Evolutionary conservation across 306 rosid species (phyloP).

Genomic region (Datisca glomerata): DNA sequence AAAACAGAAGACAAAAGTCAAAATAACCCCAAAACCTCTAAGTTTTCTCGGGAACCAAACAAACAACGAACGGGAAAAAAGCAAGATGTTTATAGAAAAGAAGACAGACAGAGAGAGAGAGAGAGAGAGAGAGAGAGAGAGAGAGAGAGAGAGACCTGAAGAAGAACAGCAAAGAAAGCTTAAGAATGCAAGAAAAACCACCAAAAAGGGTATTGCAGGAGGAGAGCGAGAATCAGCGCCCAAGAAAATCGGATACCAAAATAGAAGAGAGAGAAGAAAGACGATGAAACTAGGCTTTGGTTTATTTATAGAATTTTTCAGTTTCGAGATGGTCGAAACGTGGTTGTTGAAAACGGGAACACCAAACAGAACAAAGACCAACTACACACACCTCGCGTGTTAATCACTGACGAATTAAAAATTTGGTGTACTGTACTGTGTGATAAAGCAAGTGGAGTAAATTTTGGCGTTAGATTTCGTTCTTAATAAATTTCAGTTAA

Average conservation of each 20-base stretch:
- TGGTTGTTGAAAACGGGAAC: constrained; percentile 15
- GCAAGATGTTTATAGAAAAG: background rate
- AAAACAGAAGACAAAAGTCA: background rate
- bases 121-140: constrained; percentile 5
- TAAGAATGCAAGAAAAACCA: background rate
- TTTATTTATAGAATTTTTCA: constrained; percentile 8
- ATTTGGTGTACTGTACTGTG: too few relatives aligned
- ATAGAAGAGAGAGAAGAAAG: constrained; percentile 6
- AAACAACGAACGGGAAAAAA: constrained; percentile 1
- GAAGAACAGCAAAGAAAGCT: background rate
- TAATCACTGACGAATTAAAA: background rate
- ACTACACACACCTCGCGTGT: background rate
- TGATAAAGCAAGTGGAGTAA: too few relatives aligned
- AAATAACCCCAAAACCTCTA: background rate
- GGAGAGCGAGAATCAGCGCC: constrained; percentile 1
- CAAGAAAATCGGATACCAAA: constrained; percentile 3
- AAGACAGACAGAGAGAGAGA: constrained; percentile 15
- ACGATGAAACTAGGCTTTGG: background rate
- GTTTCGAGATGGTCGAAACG: constrained; percentile 8
- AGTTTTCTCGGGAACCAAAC: constrained; percentile 26
- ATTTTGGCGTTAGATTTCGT: too few relatives aligned
- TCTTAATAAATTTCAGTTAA: too few relatives aligned
- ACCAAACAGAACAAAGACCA: background rate
- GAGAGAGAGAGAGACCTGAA: background rate
- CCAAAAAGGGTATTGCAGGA: constrained; percentile 3